phyloP scores from a whole-genome alignment of 1,284 basidiomycete species.

The Malassezia pachydermatis region DNA sequence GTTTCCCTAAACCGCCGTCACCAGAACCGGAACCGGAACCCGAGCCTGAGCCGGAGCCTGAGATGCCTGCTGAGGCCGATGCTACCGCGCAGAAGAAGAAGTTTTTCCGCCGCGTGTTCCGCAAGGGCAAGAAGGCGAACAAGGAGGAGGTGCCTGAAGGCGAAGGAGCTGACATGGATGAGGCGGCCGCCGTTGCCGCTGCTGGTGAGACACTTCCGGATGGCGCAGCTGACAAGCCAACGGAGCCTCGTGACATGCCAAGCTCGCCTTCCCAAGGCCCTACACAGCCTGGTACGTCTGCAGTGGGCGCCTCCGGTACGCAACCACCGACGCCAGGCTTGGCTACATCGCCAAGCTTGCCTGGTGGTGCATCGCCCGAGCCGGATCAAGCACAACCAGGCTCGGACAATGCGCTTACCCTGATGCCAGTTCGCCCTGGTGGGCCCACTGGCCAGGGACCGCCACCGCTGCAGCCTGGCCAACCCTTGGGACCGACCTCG shows the following conservation, averaged over 20 bases:
- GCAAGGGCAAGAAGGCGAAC: slow-evolving; percentile 1
- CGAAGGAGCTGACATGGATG: background rate
- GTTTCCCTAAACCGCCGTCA: slow-evolving; percentile 11
- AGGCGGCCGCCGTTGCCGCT: background rate
- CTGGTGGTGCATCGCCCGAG: background rate
- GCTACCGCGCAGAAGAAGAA: background rate
- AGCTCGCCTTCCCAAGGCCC: too few species aligned
- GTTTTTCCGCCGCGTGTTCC: background rate
- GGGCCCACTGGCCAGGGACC: too few species aligned
- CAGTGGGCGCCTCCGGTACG: too few species aligned
- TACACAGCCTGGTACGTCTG: too few species aligned
- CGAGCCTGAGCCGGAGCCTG: slow-evolving; percentile 4
- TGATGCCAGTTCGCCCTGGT: background rate
- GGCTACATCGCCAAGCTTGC: background rate
- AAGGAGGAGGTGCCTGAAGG: background rate
- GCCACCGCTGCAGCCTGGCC: background rate
- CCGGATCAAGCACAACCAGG: background rate
- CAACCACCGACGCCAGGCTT: too few species aligned
- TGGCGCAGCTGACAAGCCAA: too few species aligned
- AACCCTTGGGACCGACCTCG: background rate
- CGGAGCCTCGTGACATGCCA: too few species aligned
- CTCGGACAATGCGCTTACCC: background rate
- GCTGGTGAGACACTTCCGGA: background rate
- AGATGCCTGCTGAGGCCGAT: background rate
- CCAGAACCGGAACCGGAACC: slow-evolving; percentile 12